phyloP scores from a whole-genome alignment of 495 filamentous ascomycete genomes.

The Talaromyces borbonicus region DNA sequence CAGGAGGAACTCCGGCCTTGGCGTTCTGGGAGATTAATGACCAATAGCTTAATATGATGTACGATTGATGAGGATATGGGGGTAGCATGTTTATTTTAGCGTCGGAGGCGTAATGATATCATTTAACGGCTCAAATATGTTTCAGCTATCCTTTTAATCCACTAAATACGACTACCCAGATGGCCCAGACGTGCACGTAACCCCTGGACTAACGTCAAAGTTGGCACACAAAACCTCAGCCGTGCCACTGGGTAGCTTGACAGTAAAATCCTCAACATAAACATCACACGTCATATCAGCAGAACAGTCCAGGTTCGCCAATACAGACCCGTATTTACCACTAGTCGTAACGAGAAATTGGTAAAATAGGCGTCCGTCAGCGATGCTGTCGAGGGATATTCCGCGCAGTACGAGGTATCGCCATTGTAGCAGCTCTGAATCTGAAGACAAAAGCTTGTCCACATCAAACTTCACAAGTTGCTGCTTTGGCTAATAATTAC shows the following conservation, averaged over 20 bases:
- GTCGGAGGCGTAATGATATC: not conserved
- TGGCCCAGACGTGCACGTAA: conserved; percentile 29
- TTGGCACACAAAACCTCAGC: conserved; percentile 31
- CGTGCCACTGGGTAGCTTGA: conserved; percentile 23
- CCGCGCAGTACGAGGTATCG: conserved; percentile 27
- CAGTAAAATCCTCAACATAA: conserved; percentile 21
- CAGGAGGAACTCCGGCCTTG: not conserved
- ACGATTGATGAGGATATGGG: not conserved
- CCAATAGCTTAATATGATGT: not conserved
- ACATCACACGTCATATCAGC: conserved; percentile 29
- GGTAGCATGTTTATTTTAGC: not conserved
- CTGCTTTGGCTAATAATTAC: too few relatives aligned
- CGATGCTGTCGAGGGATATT: conserved; percentile 24
- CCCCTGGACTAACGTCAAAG: conserved; percentile 23
- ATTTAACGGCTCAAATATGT: not conserved
- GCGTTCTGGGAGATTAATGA: not conserved
- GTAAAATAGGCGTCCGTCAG: conserved; percentile 26
- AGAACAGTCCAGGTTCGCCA: conserved; percentile 31
- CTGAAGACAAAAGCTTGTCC: too few relatives aligned
- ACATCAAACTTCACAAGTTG: too few relatives aligned
- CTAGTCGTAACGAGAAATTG: conserved; percentile 31
- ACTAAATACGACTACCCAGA: conserved; percentile 18
- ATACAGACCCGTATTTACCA: conserved; percentile 26
- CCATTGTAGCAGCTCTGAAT: conserved; percentile 39
- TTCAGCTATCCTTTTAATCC: not conserved